Percentiles rank a stretch among this genome's conserved stretches.
Conservation (phyloP, 2,329 filamentous ascomycete species). For the Seiridium cupressi region DNA sequence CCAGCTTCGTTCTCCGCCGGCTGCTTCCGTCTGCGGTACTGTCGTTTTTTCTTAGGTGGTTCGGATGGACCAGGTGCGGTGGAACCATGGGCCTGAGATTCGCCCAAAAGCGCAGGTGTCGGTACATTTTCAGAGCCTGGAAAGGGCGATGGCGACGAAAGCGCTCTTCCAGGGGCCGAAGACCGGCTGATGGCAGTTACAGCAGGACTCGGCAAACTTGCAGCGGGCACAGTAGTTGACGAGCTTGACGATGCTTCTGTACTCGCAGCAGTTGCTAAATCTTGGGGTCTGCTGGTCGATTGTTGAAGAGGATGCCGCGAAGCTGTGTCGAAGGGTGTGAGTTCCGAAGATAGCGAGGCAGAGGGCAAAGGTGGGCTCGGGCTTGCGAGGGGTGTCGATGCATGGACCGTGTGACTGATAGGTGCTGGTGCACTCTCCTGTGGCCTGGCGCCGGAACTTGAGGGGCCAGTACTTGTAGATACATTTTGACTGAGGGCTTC, state of each 20-base stretch:
- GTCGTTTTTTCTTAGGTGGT: slow-evolving; percentile 18
- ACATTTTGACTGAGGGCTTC: not conserved
- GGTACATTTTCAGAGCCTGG: not conserved
- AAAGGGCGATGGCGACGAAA: not conserved
- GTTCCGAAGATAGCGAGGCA: not conserved
- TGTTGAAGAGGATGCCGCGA: not conserved
- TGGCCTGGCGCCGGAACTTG: not conserved
- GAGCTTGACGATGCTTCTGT: not conserved
- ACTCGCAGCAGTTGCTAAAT: not conserved
- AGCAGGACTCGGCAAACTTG: slow-evolving; percentile 3
- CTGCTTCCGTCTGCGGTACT: slow-evolving; percentile 23
- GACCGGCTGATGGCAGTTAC: not conserved
- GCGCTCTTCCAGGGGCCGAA: not conserved
- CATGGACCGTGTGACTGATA: not conserved
- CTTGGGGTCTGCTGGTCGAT: not conserved
- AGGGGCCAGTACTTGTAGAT: not conserved
- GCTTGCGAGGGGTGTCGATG: not conserved
- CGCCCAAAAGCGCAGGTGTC: not conserved
- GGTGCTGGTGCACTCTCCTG: not conserved
- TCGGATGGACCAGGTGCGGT: not conserved
- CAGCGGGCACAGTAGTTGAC: not conserved
- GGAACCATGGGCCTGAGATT: not conserved
- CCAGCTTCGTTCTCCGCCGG: slow-evolving; percentile 14
- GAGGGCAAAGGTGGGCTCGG: not conserved
- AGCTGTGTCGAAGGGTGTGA: not conserved